Conservation (phyloP, 345 rosid genomes). For the Iberis pinnata region DNA sequence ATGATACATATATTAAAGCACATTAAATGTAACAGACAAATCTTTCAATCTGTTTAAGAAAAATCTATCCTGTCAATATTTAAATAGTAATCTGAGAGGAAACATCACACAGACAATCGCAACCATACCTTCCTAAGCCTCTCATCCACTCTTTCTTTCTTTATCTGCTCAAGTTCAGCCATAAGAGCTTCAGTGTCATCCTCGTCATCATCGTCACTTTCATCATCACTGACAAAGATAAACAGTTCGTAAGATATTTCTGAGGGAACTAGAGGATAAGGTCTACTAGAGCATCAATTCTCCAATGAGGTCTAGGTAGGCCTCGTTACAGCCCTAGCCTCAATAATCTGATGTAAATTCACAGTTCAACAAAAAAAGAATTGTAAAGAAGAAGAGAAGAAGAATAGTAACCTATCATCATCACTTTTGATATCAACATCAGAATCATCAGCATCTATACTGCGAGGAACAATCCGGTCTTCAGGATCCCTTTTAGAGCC, state of each 20-base stretch:
- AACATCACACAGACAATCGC: neutral
- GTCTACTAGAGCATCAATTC: neutral
- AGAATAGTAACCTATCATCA: constrained; percentile 47
- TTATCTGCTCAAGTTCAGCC: constrained; percentile 94
- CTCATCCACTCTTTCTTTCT: constrained; percentile 94
- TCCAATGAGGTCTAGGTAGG: constrained; percentile 4
- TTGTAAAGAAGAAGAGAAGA: constrained; percentile 2
- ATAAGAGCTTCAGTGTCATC: constrained; percentile 84
- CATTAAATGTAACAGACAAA: neutral
- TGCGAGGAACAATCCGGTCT: constrained; percentile 75
- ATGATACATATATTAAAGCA: constrained; percentile 5
- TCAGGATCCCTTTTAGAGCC: constrained; percentile 75
- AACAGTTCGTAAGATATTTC: neutral
- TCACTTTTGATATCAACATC: constrained; percentile 67
- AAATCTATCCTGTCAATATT: constrained; percentile 1
- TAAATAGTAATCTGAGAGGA: constrained; percentile 14
- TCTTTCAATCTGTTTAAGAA: neutral
- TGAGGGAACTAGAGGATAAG: neutral
- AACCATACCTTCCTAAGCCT: constrained; percentile 59
- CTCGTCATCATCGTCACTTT: constrained; percentile 57
- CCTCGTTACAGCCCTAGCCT: neutral
- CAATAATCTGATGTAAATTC: neutral
- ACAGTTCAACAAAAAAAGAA: constrained; percentile 1
- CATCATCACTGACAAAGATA: constrained; percentile 37
- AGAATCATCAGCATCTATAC: constrained; percentile 95